phyloP scores from a whole-genome alignment of 2,329 filamentous ascomycete genomes.

The Hirsutella minnesotensis region DNA sequence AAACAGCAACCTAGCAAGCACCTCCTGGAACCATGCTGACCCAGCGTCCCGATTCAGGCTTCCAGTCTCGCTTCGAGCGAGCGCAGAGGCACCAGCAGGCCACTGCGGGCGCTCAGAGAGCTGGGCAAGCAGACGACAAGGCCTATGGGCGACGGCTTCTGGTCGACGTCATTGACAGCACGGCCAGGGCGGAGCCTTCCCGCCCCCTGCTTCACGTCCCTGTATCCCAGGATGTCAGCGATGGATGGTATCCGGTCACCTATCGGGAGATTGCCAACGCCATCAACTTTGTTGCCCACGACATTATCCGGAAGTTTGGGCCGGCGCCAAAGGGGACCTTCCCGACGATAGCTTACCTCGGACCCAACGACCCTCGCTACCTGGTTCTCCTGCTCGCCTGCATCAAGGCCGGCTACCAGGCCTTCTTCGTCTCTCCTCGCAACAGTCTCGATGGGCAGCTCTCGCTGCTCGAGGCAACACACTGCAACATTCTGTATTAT shows the following conservation, averaged over 20 bases:
- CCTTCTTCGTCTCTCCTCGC: slow-evolving; percentile 6
- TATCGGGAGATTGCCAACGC: slow-evolving; percentile 15
- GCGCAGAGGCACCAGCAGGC: no score
- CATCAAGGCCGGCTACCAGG: slow-evolving; percentile 6
- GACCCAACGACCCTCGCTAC: slow-evolving; percentile 9
- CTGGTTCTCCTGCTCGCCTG: slow-evolving; percentile 6
- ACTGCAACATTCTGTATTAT: slow-evolving; percentile 27
- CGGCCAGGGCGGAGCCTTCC: slow-evolving; percentile 10
- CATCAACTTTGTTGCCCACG: slow-evolving; percentile 17
- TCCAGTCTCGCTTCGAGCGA: no score
- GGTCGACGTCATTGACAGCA: slow-evolving; percentile 13
- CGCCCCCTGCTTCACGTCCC: slow-evolving; percentile 26
- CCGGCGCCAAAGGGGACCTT: slow-evolving; percentile 13
- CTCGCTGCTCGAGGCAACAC: slow-evolving; percentile 29
- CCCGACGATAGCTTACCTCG: slow-evolving; percentile 22
- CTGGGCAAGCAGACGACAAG: no score
- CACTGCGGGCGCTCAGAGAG: no score
- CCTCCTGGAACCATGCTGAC: no score
- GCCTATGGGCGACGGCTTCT: not conserved
- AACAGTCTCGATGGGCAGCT: slow-evolving; percentile 6
- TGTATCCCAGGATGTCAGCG: slow-evolving; percentile 10
- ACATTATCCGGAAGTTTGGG: slow-evolving; percentile 23
- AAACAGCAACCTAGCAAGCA: no score
- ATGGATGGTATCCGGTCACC: slow-evolving; percentile 18
- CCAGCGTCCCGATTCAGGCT: no score